phyloP scores from a whole-genome alignment of 2,329 filamentous ascomycete species.

The Elsinoe ampelina region DNA sequence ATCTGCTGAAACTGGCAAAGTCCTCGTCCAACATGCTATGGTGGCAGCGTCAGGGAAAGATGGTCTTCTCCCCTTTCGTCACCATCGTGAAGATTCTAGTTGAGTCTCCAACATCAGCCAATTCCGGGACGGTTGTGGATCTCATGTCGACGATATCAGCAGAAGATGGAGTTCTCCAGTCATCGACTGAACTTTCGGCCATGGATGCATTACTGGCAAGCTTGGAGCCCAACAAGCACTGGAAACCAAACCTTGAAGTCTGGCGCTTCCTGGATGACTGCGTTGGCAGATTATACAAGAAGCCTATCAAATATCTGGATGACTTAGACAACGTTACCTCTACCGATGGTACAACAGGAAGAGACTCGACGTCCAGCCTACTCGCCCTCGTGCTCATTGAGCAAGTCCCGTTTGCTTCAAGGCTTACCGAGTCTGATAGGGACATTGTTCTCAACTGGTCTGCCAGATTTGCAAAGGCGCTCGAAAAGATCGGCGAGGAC shows the following conservation, averaged over 20 bases:
- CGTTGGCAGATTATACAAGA: conserved; percentile 61
- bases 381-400: conserved; percentile 63
- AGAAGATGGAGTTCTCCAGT: conserved; percentile 58
- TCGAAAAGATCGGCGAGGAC: conserved; percentile 16
- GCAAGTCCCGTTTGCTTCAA: conserved; percentile 63
- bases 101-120: conserved; percentile 26
- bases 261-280: conserved; percentile 78
- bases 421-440: conserved; percentile 19
- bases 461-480: conserved; percentile 18
- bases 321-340: conserved; percentile 45
- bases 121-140: conserved; percentile 22
- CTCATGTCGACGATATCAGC: conserved; percentile 53
- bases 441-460: conserved; percentile 14
- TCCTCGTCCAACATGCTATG: conserved; percentile 79
- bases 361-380: conserved; percentile 45
- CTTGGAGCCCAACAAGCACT: conserved; percentile 22
- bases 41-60: conserved; percentile 64
- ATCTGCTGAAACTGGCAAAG: conserved; percentile 69
- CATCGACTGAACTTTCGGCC: conserved; percentile 29
- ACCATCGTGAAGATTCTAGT: conserved; percentile 54
- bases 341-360: conserved; percentile 18
- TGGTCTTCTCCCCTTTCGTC: conserved; percentile 61
- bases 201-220: conserved; percentile 40
- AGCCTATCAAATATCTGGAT: conserved; percentile 77
- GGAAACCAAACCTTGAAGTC: conserved; percentile 28